These are phyloP conservation scores for Coemansia sp. DNA, from an alignment of 192 early-diverging fungal genomes.

Conservation along the genomic window DNA sequence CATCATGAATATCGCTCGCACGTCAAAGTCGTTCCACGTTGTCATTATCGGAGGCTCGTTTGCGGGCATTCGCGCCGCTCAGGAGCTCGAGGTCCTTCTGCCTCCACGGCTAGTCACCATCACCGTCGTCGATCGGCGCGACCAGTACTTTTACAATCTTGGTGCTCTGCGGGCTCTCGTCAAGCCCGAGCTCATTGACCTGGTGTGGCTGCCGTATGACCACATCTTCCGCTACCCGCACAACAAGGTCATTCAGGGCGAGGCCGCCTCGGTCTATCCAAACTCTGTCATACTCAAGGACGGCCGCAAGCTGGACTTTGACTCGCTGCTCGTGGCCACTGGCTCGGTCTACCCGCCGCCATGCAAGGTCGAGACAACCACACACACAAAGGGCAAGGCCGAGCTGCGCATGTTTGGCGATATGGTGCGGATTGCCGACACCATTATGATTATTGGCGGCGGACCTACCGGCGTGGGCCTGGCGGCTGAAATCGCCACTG, in stretches of 20 bases:
- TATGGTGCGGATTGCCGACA: conserved; percentile 61
- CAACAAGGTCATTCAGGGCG: conserved; percentile 53
- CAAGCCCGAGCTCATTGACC: conserved; percentile 46
- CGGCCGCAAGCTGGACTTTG: conserved; percentile 53
- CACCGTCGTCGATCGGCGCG: conserved; percentile 56
- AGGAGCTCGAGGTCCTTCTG: conserved; percentile 49
- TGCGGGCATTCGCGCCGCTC: conserved; percentile 54
- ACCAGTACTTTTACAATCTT: conserved; percentile 56
- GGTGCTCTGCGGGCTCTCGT: conserved; percentile 51
- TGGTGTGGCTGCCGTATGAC: conserved; percentile 55
- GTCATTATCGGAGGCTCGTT: conserved; percentile 56
- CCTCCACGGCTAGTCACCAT: conserved; percentile 42
- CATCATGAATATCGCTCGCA: conserved; percentile 44
- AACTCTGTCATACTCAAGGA: conserved; percentile 52
- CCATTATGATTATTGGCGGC: conserved; percentile 71
- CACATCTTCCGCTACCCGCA: conserved; percentile 45
- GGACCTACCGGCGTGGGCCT: conserved; percentile 80
- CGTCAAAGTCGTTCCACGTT: conserved; percentile 58
- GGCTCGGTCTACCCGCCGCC: conserved; percentile 56
- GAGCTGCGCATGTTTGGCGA: conserved; percentile 45
- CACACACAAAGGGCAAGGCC: conserved; percentile 35
- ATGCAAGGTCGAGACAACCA: conserved; percentile 50
- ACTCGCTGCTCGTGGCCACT: conserved; percentile 52
- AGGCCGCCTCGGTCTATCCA: conserved; percentile 46
- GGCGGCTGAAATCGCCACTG: conserved; percentile 68